Base-by-base conservation (phyloP, 2,329 filamentous ascomycete species). In the Aspergillus quadricinctus region DNA sequence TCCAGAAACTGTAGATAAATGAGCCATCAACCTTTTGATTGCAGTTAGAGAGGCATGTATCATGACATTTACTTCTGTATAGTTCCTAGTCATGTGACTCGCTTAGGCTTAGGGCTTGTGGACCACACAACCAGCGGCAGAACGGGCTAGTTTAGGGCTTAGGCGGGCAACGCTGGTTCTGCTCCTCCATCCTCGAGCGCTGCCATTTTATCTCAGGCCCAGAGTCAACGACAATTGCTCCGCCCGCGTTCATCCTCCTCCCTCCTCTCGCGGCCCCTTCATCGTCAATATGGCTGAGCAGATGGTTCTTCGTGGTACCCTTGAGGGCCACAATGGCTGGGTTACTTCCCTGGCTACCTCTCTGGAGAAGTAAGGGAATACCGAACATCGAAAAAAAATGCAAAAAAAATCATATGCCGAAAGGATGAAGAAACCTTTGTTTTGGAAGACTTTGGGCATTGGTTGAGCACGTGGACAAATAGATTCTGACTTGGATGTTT, bases 311-410 rank as follows among this genome's bases (percentile, higher is more conserved):
- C 92, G 93, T 85, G 91, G 91, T 80, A 94, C 90, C 85, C 90
- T 96, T 80, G 90, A 94, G 88, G 93, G 93, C 88, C 93, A 97
- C 88, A 94, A 89, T 85, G 93, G 93, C 86, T 97, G 93, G 93
- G 93, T 97, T 83, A 97, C 93, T 81, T 92, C 87, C 83, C 86
- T 97, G 82, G 93, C 93, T 73, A 97, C 93, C 79, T 97, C 93
- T 73, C 89, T 97, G 83, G 93, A 97, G 89, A 97, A 97, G 91
- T 95, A 88, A 77, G 88, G 73, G 67, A 54, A 62, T 54, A 46
- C 43, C 43, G 43, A 46, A 23, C 51, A 58, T 54, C 55, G 50
- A 50, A 54, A 51, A 51, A 54, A 54, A 58, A 55, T 53, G 46
- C 35, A 48, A 53, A 58, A 57, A 58, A 57, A 57, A 48, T 50